Base-by-base conservation (phyloP, 148 eudicot genomes). In the Chenopodium album region DNA sequence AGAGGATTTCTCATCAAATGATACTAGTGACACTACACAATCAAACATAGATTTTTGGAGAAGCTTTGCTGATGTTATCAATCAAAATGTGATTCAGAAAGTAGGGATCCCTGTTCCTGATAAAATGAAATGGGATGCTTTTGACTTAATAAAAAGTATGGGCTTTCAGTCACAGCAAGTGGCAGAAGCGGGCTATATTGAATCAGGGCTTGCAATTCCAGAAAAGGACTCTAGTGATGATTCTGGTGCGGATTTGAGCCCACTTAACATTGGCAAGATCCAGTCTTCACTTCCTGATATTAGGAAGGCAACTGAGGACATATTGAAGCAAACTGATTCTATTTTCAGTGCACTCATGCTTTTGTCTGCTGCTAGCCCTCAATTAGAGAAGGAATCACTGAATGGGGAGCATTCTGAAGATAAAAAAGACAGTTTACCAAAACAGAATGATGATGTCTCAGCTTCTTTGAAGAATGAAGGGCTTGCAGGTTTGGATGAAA, bases 151-250 rank as follows among this genome's bases (percentile, higher is more conserved):
- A 81, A 86, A 90, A 75, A 91, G 79, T 62, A 88, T 92, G 76
- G 99, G 97, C 74, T 78, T 85, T 79, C 90, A 92, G 71, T 91
- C 92, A 54, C 84, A 80, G 47, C 84, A 84, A 80, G 86, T 48
- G 81, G 99, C 99, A 67, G 99, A 96, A 78, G 94, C 93, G 73
- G 79, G 83, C 68, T 96, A 94, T 91, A 81, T 96, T 62, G 95
- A 96, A 84, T 91, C 97, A 37, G 99, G 99, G 82, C 97, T 96
- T 87, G 99, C 98, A 79, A 89, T 91, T 71, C 91, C 97, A 44
- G 73, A 85, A 71, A 76, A 76, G 79, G 86, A 82, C 22, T 75
- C 70, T 69, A 74, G 8, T 75, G 80, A 83, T 69, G 84, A 77
- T 79, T 82, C 70, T 76, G 85, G 75, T 81, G 79, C 60, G 47